phyloP scores from a whole-genome alignment of 345 rosid genomes.

The Clarkia xantiana region DNA sequence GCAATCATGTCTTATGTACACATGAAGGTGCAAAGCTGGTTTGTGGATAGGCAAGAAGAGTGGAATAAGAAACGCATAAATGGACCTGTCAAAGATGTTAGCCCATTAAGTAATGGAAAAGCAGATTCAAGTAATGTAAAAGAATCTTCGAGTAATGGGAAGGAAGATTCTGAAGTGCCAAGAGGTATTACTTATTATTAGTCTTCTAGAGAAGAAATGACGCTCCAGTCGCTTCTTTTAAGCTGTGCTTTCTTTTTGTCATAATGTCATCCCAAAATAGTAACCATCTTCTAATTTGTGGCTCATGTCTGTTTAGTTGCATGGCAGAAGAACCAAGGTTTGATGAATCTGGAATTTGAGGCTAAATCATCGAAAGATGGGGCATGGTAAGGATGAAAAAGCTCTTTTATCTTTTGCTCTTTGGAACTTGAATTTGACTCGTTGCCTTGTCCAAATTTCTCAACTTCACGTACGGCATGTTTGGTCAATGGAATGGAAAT shows the following conservation, averaged over 20 bases:
- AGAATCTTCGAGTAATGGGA: conserved; percentile 14
- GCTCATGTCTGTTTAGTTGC: neutral
- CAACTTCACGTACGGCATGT: no score
- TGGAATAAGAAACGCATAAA: neutral
- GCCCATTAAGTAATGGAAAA: conserved; percentile 15
- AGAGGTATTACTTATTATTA: conserved; percentile 27
- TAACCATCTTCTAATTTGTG: no score
- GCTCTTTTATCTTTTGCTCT: neutral
- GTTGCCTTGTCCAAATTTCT: no score
- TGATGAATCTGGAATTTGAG: conserved; percentile 41
- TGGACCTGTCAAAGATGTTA: conserved; percentile 1
- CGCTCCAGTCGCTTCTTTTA: no score
- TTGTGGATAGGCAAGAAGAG: neutral
- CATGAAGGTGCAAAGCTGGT: conserved; percentile 4
- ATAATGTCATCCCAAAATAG: no score
- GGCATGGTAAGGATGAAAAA: conserved; percentile 37
- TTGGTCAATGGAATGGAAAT: no score
- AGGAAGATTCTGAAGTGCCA: conserved; percentile 16
- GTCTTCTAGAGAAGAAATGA: no score
- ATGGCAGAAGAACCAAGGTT: conserved; percentile 22
- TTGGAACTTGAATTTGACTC: no score
- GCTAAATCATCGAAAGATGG: conserved; percentile 61
- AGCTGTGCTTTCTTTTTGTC: no score
- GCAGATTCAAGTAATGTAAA: conserved; percentile 16
- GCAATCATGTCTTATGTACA: no score